Evolutionary conservation across 2,329 filamentous ascomycete species (phyloP).

Genomic region (Fusarium sp.): DNA sequence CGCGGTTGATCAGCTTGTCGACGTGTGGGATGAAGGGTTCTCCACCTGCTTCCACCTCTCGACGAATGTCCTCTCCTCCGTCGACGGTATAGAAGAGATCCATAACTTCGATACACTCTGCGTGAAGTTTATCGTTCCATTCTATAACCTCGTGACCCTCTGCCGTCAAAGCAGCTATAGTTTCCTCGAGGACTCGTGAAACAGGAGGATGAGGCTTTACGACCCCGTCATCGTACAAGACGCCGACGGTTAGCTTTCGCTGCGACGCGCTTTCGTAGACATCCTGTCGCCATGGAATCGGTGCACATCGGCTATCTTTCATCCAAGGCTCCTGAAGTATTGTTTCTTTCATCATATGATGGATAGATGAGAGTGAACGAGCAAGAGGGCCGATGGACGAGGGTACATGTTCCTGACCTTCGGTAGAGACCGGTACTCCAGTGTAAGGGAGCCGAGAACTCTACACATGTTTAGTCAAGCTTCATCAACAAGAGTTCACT

Average conservation of each 20-base stretch:
- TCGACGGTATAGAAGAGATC: conserved; percentile 73
- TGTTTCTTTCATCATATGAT: conserved; percentile 60
- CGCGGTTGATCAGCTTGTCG: conserved; percentile 65
- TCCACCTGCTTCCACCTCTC: conserved; percentile 64
- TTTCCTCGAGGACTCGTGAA: conserved; percentile 56
- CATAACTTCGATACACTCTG: conserved; percentile 68
- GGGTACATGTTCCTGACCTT: conserved; percentile 73
- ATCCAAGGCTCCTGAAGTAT: conserved; percentile 63
- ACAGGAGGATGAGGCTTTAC: conserved; percentile 67
- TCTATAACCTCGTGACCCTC: conserved; percentile 66
- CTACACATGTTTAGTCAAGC: conserved; percentile 46
- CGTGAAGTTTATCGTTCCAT: conserved; percentile 65
- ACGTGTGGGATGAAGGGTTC: conserved; percentile 72
- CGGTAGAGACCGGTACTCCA: conserved; percentile 70
- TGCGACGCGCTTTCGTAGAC: conserved; percentile 55
- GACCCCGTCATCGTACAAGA: conserved; percentile 65
- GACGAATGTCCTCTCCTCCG: conserved; percentile 71
- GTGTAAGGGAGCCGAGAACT: conserved; percentile 68
- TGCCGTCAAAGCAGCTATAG: conserved; percentile 52
- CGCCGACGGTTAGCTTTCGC: conserved; percentile 61
- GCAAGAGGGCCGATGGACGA: conserved; percentile 72
- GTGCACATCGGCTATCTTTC: conserved; percentile 64
- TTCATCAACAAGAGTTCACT: background rate
- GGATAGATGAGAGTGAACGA: conserved; percentile 58
- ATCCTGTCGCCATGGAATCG: conserved; percentile 65